Evolutionary conservation across 352 stramenopile species (phyloP).

Genomic region (Globisporangium megalacanthum): DNA sequence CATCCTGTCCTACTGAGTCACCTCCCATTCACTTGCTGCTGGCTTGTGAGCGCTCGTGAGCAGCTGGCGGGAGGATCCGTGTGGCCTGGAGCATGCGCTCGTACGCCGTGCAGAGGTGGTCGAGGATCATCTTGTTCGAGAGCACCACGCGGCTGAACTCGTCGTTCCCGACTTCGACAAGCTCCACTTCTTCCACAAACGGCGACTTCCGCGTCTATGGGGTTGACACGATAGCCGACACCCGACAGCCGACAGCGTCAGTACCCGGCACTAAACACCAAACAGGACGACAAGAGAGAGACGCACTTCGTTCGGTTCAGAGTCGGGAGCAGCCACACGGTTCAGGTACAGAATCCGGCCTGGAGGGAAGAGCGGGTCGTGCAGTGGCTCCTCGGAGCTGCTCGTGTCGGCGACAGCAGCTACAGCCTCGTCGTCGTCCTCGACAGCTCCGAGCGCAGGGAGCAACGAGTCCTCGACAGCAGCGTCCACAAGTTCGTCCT

Average conservation of each 20-base stretch:
- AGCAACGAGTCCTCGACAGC: slow-evolving; percentile 4
- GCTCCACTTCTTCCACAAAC: slow-evolving; percentile 26
- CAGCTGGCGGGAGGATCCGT: slow-evolving; percentile 4
- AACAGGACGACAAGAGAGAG: no score
- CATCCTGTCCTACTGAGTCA: not conserved
- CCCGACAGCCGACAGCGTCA: not conserved
- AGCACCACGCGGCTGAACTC: slow-evolving; percentile 72
- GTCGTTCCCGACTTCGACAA: slow-evolving; percentile 58
- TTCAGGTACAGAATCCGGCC: slow-evolving; percentile 71
- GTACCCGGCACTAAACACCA: no score
- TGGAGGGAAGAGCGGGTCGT: slow-evolving; percentile 63
- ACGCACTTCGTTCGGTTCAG: not conserved
- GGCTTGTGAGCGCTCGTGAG: not conserved
- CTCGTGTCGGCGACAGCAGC: no score
- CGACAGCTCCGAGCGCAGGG: not conserved
- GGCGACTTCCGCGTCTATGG: not conserved
- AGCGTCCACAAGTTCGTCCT: not conserved
- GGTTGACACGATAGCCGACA: not conserved
- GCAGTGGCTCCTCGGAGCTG: slow-evolving; percentile 19
- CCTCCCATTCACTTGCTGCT: not conserved
- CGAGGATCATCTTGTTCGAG: slow-evolving; percentile 78
- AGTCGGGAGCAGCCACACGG: slow-evolving; percentile 14
- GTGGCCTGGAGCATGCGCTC: slow-evolving; percentile 43
- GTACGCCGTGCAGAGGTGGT: slow-evolving; percentile 84
- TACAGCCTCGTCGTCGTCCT: not conserved